phyloP scores from a whole-genome alignment of 139 green algal species.

The Tetraselmis striata region DNA sequence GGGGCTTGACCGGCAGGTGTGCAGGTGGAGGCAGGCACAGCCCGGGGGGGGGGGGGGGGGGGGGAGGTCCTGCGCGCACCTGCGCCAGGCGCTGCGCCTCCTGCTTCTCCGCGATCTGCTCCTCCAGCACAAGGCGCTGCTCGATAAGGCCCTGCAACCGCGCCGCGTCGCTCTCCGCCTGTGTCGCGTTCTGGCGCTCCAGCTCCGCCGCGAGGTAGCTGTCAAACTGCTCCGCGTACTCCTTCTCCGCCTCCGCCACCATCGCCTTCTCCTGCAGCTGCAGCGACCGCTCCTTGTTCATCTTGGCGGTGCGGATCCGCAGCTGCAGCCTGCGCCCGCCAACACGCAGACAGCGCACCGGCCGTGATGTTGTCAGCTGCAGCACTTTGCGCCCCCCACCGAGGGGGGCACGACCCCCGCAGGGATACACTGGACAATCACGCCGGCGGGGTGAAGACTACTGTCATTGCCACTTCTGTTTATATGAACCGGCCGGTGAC shows the following conservation, averaged over 20 bases:
- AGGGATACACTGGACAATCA: not conserved
- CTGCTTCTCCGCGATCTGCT: constrained; percentile 22
- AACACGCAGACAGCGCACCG: not conserved
- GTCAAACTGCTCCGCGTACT: constrained; percentile 42
- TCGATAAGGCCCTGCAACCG: not conserved
- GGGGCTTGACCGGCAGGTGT: no score
- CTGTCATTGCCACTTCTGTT: no score
- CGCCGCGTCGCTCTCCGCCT: not conserved
- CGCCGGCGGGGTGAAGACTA: not conserved
- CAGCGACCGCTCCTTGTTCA: constrained; percentile 49
- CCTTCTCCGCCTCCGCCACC: constrained; percentile 21
- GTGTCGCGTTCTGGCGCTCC: not conserved
- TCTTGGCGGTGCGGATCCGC: constrained; percentile 46
- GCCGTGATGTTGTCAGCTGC: not conserved
- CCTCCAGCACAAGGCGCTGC: constrained; percentile 13
- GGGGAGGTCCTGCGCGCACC: not conserved
- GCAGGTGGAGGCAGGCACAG: no score
- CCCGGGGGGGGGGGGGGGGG: no score
- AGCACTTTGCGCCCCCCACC: not conserved
- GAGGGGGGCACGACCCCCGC: not conserved
- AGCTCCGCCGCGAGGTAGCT: not conserved
- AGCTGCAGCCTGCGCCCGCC: constrained; percentile 39
- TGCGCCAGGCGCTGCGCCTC: constrained; percentile 8
- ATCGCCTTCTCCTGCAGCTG: constrained; percentile 50
- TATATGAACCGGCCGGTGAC: no score